Evolutionary conservation across 73 alveolate genomes (phyloP).

Genomic region (Paramecium caudatum): DNA sequence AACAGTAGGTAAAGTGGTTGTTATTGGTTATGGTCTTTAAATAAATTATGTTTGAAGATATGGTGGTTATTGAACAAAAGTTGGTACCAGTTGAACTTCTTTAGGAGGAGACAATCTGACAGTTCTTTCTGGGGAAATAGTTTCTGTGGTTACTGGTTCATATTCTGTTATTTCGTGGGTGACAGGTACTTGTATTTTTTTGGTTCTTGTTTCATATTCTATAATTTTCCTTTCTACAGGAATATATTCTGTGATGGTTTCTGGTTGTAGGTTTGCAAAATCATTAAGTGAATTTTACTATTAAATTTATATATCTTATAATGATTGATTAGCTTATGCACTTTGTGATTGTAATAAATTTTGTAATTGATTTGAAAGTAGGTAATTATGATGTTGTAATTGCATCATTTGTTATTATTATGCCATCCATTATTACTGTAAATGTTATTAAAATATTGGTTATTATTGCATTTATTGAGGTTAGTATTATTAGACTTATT

Average conservation of each 20-base stretch:
- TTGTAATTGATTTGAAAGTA: neutral
- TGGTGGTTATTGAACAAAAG: slow-evolving; percentile 35
- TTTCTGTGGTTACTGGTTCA: slow-evolving; percentile 58
- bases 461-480: neutral
- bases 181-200: slow-evolving; percentile 51
- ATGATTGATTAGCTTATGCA: neutral
- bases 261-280: slow-evolving; percentile 22
- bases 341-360: neutral
- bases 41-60: neutral
- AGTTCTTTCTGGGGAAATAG: neutral
- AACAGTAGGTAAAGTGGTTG: neutral
- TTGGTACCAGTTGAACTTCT: neutral
- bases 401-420: neutral
- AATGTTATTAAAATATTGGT: neutral
- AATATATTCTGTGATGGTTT: slow-evolving; percentile 58
- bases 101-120: neutral
- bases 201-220: slow-evolving; percentile 41
- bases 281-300: neutral
- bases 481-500: neutral
- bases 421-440: neutral
- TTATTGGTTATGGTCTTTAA: neutral
- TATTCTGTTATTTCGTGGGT: slow-evolving; percentile 50
- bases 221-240: slow-evolving; percentile 63
- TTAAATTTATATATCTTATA: neutral
- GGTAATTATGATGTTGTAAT: slow-evolving; percentile 4